These are phyloP conservation scores for Phytopythium helicoides DNA, from an alignment of 352 stramenopile species.

Conservation along the genomic window DNA sequence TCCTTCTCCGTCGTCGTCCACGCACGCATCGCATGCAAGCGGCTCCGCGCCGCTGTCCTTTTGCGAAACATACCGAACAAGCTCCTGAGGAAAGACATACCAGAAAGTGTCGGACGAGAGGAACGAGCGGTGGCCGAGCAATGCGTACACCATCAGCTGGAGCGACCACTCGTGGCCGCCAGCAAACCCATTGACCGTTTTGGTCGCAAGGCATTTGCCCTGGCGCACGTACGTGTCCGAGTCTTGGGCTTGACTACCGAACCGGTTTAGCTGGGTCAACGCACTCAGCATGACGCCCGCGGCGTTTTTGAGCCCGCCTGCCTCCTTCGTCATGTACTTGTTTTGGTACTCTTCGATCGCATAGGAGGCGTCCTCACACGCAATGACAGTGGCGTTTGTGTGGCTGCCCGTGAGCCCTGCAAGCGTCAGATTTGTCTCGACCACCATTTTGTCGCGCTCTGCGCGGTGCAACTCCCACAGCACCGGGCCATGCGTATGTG, in stretches of 20 bases:
- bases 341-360: background rate
- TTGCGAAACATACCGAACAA: background rate
- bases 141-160: background rate
- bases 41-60: background rate
- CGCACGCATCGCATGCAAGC: too few species aligned
- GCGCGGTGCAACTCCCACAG: background rate
- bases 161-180: background rate
- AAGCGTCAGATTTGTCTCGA: constrained; percentile 6
- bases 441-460: background rate
- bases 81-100: background rate
- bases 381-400: background rate
- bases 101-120: background rate
- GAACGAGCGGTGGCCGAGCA: background rate
- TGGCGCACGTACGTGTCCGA: background rate
- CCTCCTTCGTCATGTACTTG: background rate
- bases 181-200: background rate
- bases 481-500: background rate
- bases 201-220: background rate
- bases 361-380: background rate
- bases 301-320: background rate
- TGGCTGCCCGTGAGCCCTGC: background rate
- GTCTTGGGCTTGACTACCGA: background rate
- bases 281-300: background rate
- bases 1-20: too few species aligned
- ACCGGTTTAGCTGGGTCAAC: background rate